Evolutionary conservation across 2,329 filamentous ascomycete species (phyloP).

Genomic region (Cladosporium velox): DNA sequence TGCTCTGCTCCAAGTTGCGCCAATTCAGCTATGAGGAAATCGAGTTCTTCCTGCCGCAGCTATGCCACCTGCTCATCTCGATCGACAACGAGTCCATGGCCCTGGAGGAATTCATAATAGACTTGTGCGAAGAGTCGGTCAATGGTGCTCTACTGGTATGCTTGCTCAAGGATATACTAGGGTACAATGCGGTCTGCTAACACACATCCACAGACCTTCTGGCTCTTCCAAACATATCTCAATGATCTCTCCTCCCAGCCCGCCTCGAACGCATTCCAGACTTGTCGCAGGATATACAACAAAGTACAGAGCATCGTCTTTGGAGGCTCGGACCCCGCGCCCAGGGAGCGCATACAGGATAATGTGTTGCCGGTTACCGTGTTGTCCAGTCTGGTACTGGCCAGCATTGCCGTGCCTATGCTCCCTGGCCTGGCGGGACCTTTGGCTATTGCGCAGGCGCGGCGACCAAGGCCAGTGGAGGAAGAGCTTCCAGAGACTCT

Average conservation of each 20-base stretch:
- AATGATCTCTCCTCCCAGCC: conserved; percentile 77
- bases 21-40: conserved; percentile 90
- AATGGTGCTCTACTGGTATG: conserved; percentile 78
- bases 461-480: conserved; percentile 67
- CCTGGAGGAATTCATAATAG: conserved; percentile 81
- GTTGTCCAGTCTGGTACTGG: conserved; percentile 76
- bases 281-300: conserved; percentile 81
- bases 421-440: conserved; percentile 78
- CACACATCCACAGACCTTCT: conserved; percentile 67
- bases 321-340: conserved; percentile 68
- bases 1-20: conserved; percentile 83
- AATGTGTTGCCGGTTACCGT: conserved; percentile 80
- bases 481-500: conserved; percentile 53
- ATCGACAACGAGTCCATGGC: conserved; percentile 92
- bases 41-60: conserved; percentile 83
- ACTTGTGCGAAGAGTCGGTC: conserved; percentile 84
- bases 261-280: conserved; percentile 76
- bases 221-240: conserved; percentile 86
- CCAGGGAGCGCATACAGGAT: conserved; percentile 76
- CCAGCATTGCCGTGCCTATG: conserved; percentile 72
- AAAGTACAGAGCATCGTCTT: conserved; percentile 88
- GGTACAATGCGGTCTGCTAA: conserved; percentile 23
- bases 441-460: conserved; percentile 76
- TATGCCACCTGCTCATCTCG: conserved; percentile 85
- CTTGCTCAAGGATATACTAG: conserved; percentile 24